Evolutionary conservation across 495 filamentous ascomycete genomes (phyloP).

Genomic region (Penicillium steckii): DNA sequence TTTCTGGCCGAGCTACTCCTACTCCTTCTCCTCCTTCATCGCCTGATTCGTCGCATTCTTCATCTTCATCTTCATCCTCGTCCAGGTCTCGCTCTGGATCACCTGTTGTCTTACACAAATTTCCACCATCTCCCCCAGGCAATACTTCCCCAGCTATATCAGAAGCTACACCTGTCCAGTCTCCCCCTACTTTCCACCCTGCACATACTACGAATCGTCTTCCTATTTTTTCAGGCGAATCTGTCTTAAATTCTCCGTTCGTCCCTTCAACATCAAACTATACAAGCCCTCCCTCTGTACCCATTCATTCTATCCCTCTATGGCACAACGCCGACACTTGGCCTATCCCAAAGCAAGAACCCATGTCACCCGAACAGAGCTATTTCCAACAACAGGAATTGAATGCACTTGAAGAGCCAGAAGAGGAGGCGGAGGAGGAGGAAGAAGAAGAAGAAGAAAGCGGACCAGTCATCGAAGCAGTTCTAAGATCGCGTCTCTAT

Average conservation of each 20-base stretch:
- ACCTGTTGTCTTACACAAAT: no score
- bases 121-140: neutral
- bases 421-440: neutral
- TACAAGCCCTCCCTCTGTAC: no score
- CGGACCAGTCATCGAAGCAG: neutral
- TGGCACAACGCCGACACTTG: no score
- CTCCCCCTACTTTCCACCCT: neutral
- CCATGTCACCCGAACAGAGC: neutral
- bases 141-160: neutral
- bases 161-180: neutral
- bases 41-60: neutral
- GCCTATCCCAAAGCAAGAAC: no score
- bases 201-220: no score
- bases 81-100: no score
- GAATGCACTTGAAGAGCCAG: neutral
- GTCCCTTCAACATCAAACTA: no score
- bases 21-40: neutral
- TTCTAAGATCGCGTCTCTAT: neutral
- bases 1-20: neutral
- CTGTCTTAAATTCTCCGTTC: no score
- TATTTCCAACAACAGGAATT: neutral
- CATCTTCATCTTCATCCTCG: neutral
- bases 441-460: neutral
- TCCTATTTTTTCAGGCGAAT: no score
- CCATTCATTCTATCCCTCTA: no score